Evolutionary conservation across 2,329 filamentous ascomycete genomes (phyloP), one percentile per base, ranked within the genome.

Genomic region (Colletotrichum eleusines): DNA sequence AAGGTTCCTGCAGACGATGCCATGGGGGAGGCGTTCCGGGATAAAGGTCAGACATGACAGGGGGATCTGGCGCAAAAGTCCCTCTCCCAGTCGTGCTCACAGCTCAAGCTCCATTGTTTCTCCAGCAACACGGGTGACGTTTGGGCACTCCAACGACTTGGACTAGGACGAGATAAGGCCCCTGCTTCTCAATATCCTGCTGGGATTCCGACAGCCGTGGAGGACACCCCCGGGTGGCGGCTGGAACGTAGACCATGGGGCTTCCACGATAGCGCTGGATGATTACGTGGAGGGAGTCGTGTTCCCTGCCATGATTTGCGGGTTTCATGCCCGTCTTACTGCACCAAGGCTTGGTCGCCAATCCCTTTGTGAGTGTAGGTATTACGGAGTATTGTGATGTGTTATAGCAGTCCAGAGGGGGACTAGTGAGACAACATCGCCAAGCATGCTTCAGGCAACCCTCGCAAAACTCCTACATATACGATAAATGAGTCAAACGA

Each of bases 41-140:
- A 20, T 14, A n/a, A 50, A 38, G 48, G 31, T 61, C 58, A 26
- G 58, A 61, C 28, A 61, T 26, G 35, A 42, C 58, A 61, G 44
- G 44, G 51, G 51, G 42, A 44, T 23, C 31, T 18, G 42, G 35
- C 31, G 42, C 58, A 61, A 50, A 61, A 38, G 58, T 60, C 31
- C 58, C 58, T 14, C 26, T 31, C 9, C 38, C 18, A 58, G 40
- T 18, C 5, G 31, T 38, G 31, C 44, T 50, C 44, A 38, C 44
- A 50, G 58, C 58, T 61, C 31, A 33, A 50, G 28, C 42, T 50
- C 8, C 18, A 40, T n/a, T 14, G 58, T 61, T 61, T 50, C 58
- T 61, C 38, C 42, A 7, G 58, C 58, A 61, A 61, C 58, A 61
- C 31, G 1, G 23, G n/a, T 2, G 26, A n/a, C 7, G 20, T 38